These are phyloP conservation scores for Moniliella sp. DNA, from an alignment of 1,284 basidiomycete species.

Conservation along the genomic window DNA sequence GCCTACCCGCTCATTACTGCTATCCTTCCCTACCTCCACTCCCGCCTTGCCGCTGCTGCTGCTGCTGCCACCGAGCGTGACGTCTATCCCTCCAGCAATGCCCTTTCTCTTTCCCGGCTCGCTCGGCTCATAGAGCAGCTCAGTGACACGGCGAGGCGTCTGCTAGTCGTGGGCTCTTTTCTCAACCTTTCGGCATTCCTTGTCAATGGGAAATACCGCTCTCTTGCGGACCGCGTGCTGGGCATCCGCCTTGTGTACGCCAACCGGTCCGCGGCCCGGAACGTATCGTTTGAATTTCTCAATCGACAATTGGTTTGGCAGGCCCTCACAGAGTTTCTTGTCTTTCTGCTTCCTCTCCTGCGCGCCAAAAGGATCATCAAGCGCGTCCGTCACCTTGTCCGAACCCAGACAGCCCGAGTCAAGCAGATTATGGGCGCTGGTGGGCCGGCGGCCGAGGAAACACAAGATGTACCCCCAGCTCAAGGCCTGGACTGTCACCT, in stretches of 20 bases:
- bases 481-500: too few species aligned
- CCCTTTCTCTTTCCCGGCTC: too few species aligned
- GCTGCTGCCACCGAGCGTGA: too few species aligned
- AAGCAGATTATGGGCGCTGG: slow-evolving; percentile 17
- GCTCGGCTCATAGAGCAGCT: too few species aligned
- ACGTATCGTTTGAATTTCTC: slow-evolving; percentile 95
- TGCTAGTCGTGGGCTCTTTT: too few species aligned
- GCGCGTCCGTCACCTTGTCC: slow-evolving; percentile 37
- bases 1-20: slow-evolving; percentile 55
- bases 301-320: slow-evolving; percentile 99
- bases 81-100: too few species aligned
- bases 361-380: slow-evolving; percentile 43
- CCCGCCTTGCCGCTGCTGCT: too few species aligned
- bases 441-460: slow-evolving; percentile 4
- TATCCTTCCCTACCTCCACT: slow-evolving; percentile 55
- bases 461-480: not conserved
- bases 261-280: slow-evolving; percentile 48
- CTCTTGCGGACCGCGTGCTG: slow-evolving; percentile 61
- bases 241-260: slow-evolving; percentile 56
- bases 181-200: slow-evolving; percentile 1
- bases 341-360: slow-evolving; percentile 73
- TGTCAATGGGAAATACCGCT: slow-evolving; percentile 48
- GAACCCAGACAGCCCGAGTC: slow-evolving; percentile 23
- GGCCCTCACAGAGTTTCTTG: slow-evolving; percentile 85
- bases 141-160: too few species aligned